Base-by-base conservation (phyloP, 106 monocot species). In the Posidonia australis region DNA sequence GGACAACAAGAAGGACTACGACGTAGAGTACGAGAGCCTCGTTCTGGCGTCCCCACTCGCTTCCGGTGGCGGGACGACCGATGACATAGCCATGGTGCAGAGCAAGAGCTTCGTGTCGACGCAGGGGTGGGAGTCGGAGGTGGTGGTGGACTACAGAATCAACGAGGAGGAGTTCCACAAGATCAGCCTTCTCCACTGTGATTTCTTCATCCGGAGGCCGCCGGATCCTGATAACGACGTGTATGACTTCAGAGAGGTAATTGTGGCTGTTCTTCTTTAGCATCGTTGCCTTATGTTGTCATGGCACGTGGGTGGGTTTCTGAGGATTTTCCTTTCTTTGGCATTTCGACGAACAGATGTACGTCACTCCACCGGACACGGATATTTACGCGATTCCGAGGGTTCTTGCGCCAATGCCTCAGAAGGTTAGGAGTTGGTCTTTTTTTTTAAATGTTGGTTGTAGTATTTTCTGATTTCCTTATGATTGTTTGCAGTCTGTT, bases 1-100 rank as follows among this genome's bases (percentile, higher is more conserved):
- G 5, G 93, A 94, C 78, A 94, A 94, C 78, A 88, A 90, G 84
- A 84, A 82, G 80, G 94, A 94, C 76, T 94, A 94, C 80, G 94
- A 94, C 69, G 84, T 94, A 43, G 94, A 94, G 80, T 94, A 94
- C 76, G 94, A 94, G 60, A 72, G 58, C 55, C 76, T 79, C 47
- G 70, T 93, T 48, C 78, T 68, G 17, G 5, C 25, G 60, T 54
- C 44, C 17, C 12, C 46, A 2, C 7, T 36, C 22, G 54, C 2
- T 21, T 47, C 44, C 11, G 45, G 48, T 30, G 59, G 9, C 13
- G 65, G 9, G 10, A 73, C 27, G 5, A 13, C 67, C 17, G 77
- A 79, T 31, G 91, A 79, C 44, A 84, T 84, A 42, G 74, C 72
- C 63, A 79, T 86, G 81, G 79, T 77, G 71, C 62, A 70, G 48